Evolutionary conservation across 2,329 filamentous ascomycete species (phyloP), one percentile per base, ranked within the genome.

Genomic region (Atkinsonella texensis): DNA sequence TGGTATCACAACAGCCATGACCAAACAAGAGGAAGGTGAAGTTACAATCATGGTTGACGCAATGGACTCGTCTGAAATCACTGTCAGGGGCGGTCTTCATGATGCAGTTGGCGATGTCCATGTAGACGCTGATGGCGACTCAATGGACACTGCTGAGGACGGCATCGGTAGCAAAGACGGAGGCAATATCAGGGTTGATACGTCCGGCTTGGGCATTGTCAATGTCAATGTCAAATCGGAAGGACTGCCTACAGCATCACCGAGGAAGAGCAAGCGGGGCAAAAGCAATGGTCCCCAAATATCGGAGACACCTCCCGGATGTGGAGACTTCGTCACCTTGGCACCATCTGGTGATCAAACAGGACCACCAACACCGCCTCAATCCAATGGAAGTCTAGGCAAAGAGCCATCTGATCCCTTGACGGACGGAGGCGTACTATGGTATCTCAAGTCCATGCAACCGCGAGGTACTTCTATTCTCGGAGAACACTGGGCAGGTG

Each of bases 381-480:
- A 81, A 49, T 86, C 80, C 1, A 82, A 80, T 56, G 77, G 77
- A 44, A 80, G 77, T 55, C 68, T 79, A 13, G 70, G 69, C 41
- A 68, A 70, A 51, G 75, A 77, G 44, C 65, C 74, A 2, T 56
- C 62, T 4, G 78, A 81, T 38, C 71, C 77, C 12, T 71, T 89
- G 44, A 77, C 77, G 2, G 76, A 84, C 47, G 91, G 91, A 53
- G 91, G 91, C 35, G 74, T 95, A 12, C 81, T 88, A 8, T 96
- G 89, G 89, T 95, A 95, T 66, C 78, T 95, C 53, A 80, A 87
- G 61, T 77, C 80, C 9, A 94, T 94, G 63, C 81, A 93, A 49
- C 85, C 87, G 1, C 51, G 81, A 50, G 91, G 89, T 52, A 95
- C 89, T 0, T 91, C 85, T 0, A 80, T 91, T 10, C 74, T 87